phyloP scores from a whole-genome alignment of 73 alveolate species.

The Paramecium caudatum region DNA sequence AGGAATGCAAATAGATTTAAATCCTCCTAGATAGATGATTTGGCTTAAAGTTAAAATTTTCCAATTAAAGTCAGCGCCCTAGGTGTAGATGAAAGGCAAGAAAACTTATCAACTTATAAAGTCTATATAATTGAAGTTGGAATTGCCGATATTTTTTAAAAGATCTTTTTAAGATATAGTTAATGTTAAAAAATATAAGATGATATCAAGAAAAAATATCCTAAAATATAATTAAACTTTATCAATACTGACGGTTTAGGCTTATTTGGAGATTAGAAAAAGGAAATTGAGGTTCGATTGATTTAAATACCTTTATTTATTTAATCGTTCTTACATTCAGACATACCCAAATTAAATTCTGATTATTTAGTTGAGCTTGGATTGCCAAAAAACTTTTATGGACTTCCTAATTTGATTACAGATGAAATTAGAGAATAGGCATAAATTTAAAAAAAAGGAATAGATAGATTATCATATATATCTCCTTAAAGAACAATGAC shows the following conservation, averaged over 20 bases:
- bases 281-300: conserved; percentile 53
- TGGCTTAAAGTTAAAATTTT: not conserved
- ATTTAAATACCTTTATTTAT: not conserved
- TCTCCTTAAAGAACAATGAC: conserved; percentile 39
- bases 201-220: conserved; percentile 18
- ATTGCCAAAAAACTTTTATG: conserved; percentile 56
- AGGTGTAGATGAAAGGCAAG: conserved; percentile 55
- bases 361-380: conserved; percentile 9
- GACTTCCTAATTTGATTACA: not conserved
- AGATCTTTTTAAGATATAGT: conserved; percentile 57
- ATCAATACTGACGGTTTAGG: no score
- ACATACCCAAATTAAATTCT: not conserved
- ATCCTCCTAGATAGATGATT: no score
- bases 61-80: not conserved
- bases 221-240: not conserved
- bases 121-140: conserved; percentile 50
- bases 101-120: not conserved
- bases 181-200: conserved; percentile 35
- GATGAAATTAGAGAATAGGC: conserved; percentile 18
- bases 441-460: not conserved
- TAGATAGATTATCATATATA: conserved; percentile 37
- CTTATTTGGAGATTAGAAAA: not conserved
- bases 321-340: not conserved
- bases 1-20: not conserved
- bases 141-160: conserved; percentile 29